Evolutionary conservation across 805 yeast genomes (phyloP).

Genomic region (Wickerhamiella allomyrinae): DNA sequence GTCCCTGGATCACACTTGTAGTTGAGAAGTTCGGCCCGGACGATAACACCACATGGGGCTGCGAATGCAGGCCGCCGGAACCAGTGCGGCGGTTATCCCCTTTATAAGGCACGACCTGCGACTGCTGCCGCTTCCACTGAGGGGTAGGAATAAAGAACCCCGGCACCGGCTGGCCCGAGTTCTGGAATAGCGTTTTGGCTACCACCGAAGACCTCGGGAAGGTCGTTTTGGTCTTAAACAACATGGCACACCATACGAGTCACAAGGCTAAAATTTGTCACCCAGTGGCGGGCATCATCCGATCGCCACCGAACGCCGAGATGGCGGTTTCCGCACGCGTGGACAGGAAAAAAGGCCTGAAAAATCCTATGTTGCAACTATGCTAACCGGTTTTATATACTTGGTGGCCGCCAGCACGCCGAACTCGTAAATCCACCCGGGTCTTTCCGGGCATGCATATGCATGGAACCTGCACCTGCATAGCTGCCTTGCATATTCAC

Average conservation of each 20-base stretch:
- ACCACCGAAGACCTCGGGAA: conserved; percentile 27
- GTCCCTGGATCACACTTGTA: background rate
- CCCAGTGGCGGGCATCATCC: conserved; percentile 1
- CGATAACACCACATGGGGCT: conserved; percentile 1
- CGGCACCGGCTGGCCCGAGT: conserved; percentile 21
- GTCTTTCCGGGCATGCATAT: too few species aligned
- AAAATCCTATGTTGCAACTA: too few species aligned
- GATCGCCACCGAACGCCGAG: background rate
- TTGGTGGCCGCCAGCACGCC: too few species aligned
- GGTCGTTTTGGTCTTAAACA: conserved; percentile 26
- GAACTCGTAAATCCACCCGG: too few species aligned
- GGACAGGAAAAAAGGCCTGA: too few species aligned
- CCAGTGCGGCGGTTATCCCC: conserved; percentile 13
- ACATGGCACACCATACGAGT: conserved; percentile 17
- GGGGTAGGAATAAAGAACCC: conserved; percentile 29
- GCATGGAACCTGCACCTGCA: too few species aligned
- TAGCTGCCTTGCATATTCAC: too few species aligned
- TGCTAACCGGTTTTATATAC: too few species aligned
- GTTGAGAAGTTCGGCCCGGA: conserved; percentile 1
- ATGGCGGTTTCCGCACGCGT: too few species aligned
- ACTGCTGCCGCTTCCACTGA: conserved; percentile 27
- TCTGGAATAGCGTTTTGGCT: conserved; percentile 20
- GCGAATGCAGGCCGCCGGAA: conserved; percentile 7
- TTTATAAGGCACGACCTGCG: conserved; percentile 20
- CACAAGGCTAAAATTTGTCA: background rate